These are phyloP conservation scores for Skeletonema tropicum DNA, from an alignment of 108 stramenopile genomes.

Conservation along the genomic window DNA sequence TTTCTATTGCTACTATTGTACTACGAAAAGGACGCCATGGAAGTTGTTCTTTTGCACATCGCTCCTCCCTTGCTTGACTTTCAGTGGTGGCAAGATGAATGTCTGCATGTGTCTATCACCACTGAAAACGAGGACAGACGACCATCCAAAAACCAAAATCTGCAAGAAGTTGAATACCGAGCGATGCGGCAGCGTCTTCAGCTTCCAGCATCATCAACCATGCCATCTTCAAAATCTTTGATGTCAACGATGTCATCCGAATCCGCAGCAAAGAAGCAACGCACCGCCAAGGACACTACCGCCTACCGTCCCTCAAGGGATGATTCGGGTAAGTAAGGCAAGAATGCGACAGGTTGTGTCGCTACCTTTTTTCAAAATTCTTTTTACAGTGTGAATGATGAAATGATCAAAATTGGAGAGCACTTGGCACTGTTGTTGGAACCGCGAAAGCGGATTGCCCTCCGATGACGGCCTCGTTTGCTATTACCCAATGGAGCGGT, in stretches of 20 bases:
- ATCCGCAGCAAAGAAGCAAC: slow-evolving; percentile 8
- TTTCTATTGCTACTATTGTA: neutral
- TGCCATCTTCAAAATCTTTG: neutral
- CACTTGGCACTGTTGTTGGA: slow-evolving; percentile 33
- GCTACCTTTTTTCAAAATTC: neutral
- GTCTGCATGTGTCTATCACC: no score
- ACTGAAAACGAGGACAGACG: no score
- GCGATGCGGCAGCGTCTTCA: no score
- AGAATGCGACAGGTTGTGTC: no score
- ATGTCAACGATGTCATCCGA: slow-evolving; percentile 1
- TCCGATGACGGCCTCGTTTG: slow-evolving; percentile 35
- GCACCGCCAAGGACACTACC: neutral
- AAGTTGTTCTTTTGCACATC: neutral
- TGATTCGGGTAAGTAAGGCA: slow-evolving; percentile 8
- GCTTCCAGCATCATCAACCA: no score
- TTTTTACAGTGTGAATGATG: slow-evolving; percentile 15
- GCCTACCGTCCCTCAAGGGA: slow-evolving; percentile 14
- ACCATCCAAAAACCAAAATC: no score
- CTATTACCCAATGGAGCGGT: slow-evolving; percentile 20
- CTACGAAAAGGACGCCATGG: neutral
- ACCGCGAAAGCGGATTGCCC: slow-evolving; percentile 51
- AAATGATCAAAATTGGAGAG: slow-evolving; percentile 22
- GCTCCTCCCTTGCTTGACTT: no score
- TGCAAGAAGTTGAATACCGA: no score
- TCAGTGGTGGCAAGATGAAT: no score